Base-by-base conservation (phyloP, 148 eudicot genomes). In the Fagopyrum tataricum region DNA sequence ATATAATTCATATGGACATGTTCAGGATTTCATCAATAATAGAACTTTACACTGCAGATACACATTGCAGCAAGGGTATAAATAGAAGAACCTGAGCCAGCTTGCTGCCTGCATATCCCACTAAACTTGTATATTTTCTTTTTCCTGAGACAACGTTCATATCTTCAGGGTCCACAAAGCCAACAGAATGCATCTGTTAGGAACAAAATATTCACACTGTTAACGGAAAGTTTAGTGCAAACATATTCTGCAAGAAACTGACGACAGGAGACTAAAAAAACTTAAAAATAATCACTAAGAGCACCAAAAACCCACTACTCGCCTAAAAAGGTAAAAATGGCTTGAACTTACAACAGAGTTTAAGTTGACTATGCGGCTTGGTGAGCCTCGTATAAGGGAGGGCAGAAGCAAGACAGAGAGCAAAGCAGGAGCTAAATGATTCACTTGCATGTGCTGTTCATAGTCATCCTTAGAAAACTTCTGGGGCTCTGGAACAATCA, bases 381-480 rank as follows among this genome's bases (percentile, higher is more conserved):
- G 97, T 49, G 98, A 89, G 53, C 97, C 97, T 88, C 89, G 90
- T 21, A 89, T 79, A 68, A 94, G 90, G 44, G 98, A 94, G 41
- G 98, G 98, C 80, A 94, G 81, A 77, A 94, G 90, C 81, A 94
- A 81, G 73, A 94, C 23, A 7, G 95, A 88, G 44, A 94, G 87
- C 81, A 94, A 73, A 72, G 98, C 98, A 59, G 98, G 95, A 72
- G 97, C 92, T 52, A 94, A 83, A 82, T 94, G 98, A 79, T 94
- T 94, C 78, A 91, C 98, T 91, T 94, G 98, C 97, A 94, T 83
- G 82, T 94, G 98, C 76, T 84, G 90, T 83, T 94, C 98, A 76
- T 88, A 79, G 21, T 89, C 96, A 72, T 94, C 93, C 74, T 82
- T 88, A 9, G 97, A 94, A 75, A 94, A 85, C 70, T 84, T 91